These are phyloP conservation scores for Colletotrichum coccodes DNA, from an alignment of 2,329 filamentous ascomycete genomes.

Conservation along the genomic window DNA sequence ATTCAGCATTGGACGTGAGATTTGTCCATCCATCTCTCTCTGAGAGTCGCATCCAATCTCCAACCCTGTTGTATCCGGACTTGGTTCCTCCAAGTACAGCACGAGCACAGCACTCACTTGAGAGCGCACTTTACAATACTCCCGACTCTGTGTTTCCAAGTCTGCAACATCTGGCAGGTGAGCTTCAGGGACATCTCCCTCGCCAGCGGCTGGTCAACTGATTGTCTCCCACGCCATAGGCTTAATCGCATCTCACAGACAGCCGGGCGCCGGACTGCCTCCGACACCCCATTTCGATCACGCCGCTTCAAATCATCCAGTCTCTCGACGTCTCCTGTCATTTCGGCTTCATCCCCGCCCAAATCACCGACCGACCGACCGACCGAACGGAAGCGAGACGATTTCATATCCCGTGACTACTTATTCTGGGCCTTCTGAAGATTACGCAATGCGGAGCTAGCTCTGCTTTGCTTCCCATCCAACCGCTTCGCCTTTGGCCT, in stretches of 20 bases:
- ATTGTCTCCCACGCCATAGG: background rate
- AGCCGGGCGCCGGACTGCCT: background rate
- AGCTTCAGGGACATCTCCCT: background rate
- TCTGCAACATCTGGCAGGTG: background rate
- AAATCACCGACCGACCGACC: slow-evolving; percentile 11
- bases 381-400: slow-evolving; percentile 5
- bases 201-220: background rate
- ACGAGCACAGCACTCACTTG: background rate
- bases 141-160: background rate
- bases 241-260: background rate
- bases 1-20: background rate
- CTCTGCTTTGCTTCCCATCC: background rate
- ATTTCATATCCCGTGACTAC: background rate
- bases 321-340: slow-evolving; percentile 7
- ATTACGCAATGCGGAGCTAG: slow-evolving; percentile 30
- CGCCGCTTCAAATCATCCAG: background rate
- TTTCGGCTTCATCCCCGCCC: slow-evolving; percentile 19
- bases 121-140: background rate
- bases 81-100: slow-evolving; percentile 8
- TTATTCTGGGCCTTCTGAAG: background rate
- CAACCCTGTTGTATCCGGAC: slow-evolving; percentile 27
- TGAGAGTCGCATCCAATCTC: slow-evolving; percentile 19
- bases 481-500: slow-evolving; percentile 9
- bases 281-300: background rate
- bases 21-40: background rate